Conservation (phyloP, 352 stramenopile genomes). For the Globisporangium splendens region DNA sequence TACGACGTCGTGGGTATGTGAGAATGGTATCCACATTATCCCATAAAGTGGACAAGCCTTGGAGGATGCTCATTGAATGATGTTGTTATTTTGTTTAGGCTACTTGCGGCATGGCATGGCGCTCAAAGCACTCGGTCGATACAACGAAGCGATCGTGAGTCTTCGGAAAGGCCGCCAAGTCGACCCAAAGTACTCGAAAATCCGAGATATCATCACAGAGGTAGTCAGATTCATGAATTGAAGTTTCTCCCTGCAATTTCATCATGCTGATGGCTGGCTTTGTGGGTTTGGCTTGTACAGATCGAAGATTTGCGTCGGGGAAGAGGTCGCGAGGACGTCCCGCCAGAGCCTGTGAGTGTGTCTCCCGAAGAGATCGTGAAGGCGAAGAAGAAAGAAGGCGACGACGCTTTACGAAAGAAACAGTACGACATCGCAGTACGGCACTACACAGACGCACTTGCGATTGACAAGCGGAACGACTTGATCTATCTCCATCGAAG, state of each 20-base stretch:
- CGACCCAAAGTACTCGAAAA: conserved; percentile 65
- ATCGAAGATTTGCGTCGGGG: conserved; percentile 13
- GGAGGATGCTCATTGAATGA: not conserved
- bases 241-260: not conserved
- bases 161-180: conserved; percentile 70
- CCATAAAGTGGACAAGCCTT: too few species aligned
- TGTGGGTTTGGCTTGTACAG: not conserved
- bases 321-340: conserved; percentile 19
- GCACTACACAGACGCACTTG: conserved; percentile 46
- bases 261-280: not conserved
- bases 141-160: conserved; percentile 61
- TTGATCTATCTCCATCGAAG: conserved; percentile 50
- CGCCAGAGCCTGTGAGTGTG: conserved; percentile 21
- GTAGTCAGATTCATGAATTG: conserved; percentile 12
- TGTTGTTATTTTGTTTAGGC: conserved; percentile 17
- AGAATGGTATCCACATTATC: too few species aligned
- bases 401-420: conserved; percentile 45
- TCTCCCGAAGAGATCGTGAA: conserved; percentile 13
- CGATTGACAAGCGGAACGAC: conserved; percentile 48
- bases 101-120: conserved; percentile 93
- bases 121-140: conserved; percentile 80
- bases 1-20: conserved; percentile 87
- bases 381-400: conserved; percentile 30
- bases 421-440: conserved; percentile 42
- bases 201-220: conserved; percentile 52